Evolutionary conservation across 2,329 filamentous ascomycete genomes (phyloP).

Genomic region (Rhynchosporium graminicola): DNA sequence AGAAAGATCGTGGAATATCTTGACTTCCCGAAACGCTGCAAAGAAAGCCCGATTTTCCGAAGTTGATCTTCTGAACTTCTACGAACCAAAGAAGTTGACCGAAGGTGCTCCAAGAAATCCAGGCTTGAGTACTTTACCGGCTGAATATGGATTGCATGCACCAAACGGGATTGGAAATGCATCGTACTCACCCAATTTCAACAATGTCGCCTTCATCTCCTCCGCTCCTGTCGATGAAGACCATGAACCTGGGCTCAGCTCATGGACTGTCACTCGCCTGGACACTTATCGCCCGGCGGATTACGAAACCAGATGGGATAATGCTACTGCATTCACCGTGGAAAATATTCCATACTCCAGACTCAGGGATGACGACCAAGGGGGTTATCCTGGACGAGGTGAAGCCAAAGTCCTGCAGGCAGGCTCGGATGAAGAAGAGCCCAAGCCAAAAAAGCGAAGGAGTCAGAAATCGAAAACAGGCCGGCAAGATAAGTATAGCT

Average conservation of each 20-base stretch:
- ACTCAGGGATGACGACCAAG: conserved; percentile 33
- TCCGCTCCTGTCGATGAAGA: conserved; percentile 17
- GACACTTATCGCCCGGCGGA: not conserved
- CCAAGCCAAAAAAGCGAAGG: conserved; percentile 7
- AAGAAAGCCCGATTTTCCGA: conserved; percentile 22
- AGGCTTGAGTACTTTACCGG: conserved; percentile 35
- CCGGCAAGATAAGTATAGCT: conserved; percentile 20
- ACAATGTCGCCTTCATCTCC: not conserved
- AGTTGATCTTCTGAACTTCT: conserved; percentile 30
- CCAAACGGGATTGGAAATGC: not conserved
- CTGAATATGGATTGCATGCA: conserved; percentile 22
- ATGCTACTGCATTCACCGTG: conserved; percentile 45
- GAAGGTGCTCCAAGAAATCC: conserved; percentile 28
- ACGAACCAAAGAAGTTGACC: conserved; percentile 30
- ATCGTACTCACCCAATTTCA: conserved; percentile 3
- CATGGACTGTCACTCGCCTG: conserved; percentile 21
- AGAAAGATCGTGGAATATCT: not conserved
- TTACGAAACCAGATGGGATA: conserved; percentile 31
- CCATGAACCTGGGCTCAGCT: conserved; percentile 22
- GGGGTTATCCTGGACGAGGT: not conserved
- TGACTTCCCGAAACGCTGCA: not conserved
- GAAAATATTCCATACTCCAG: conserved; percentile 47
- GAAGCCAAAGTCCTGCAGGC: not conserved
- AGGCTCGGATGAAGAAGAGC: not conserved
- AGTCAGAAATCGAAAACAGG: not conserved